phyloP scores from a whole-genome alignment of 352 stramenopile species.

The Globisporangium canariense region DNA sequence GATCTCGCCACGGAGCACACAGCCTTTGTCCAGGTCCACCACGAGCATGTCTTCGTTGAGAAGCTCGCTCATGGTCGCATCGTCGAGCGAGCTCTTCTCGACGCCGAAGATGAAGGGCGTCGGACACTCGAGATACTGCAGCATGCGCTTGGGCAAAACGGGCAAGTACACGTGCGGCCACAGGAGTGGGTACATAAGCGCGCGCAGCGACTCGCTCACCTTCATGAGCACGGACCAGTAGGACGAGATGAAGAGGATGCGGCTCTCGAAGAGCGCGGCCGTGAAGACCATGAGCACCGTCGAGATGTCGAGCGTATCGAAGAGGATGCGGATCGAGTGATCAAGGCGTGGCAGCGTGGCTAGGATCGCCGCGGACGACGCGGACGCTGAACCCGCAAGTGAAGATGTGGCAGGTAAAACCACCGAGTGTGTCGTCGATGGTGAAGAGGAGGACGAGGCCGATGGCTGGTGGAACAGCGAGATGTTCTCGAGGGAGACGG shows the following conservation, averaged over 20 bases:
- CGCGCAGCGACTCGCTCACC: constrained; percentile 66
- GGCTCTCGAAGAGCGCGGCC: constrained; percentile 72
- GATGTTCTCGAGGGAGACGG: constrained; percentile 64
- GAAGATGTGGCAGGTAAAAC: constrained; percentile 30
- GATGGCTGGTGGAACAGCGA: constrained; percentile 42
- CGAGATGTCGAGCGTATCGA: constrained; percentile 75
- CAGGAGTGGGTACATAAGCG: constrained; percentile 81
- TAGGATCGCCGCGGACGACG: constrained; percentile 34
- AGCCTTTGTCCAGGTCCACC: constrained; percentile 71
- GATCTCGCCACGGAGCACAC: constrained; percentile 46
- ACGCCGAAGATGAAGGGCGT: constrained; percentile 86
- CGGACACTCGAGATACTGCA: constrained; percentile 83
- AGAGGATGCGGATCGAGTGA: constrained; percentile 72
- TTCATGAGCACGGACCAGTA: constrained; percentile 83
- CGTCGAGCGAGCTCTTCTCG: constrained; percentile 57
- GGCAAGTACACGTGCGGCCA: constrained; percentile 88
- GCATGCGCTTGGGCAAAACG: constrained; percentile 70
- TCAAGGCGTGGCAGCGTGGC: constrained; percentile 57
- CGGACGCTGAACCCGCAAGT: constrained; percentile 27
- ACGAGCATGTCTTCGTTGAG: constrained; percentile 66
- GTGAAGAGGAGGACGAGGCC: constrained; percentile 16
- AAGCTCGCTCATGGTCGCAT: constrained; percentile 40
- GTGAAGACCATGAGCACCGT: constrained; percentile 78
- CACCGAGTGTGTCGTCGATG: constrained; percentile 3
- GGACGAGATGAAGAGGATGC: constrained; percentile 78